Evolutionary conservation across 345 rosid genomes (phyloP), one percentile per base, ranked within the genome.

Genomic region (Boechera divaricarpa): DNA sequence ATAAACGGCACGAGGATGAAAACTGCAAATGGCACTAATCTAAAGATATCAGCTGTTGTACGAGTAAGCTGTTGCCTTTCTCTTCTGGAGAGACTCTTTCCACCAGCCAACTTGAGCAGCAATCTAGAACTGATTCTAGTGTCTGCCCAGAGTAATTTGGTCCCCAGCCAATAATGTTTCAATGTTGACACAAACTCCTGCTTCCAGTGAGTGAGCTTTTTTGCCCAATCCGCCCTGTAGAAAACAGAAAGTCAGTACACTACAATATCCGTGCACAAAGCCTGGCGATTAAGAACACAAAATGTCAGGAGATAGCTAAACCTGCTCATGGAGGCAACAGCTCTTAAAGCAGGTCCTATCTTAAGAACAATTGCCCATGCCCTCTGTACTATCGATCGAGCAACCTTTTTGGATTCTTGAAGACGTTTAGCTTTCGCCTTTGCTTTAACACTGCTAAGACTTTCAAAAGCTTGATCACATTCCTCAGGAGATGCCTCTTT

Each of bases 1-100:
- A 89, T 89, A 76, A 89, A 89, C 8, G 94, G 94, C 56, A 89
- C 91, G 0, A 89, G 76, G 26, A 89, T 85, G 81, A 89, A 89
- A 72, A 89, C 96, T 7, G 94, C 92, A 80, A 90, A 80, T 35
- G 98, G 98, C 59, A 87, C 96, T 59, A 92, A 81, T 80, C 96
- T 85, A 76, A 92, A 92, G 73, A 92, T 92, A 80, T 92, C 96
- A n/a, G 94, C 96, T 64, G 94, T 90, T 10, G 98, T 92, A 57
- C 88, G 83, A 56, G 98, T 92, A n/a, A 92, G 85, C 80, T 92
- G 98, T 75, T 92, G 96, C 73, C 91, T 87, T 83, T 92, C 94
- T 84, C 98, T 89, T 80, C 96, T 85, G 45, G 94, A 86, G 54
- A 89, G 85, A 81, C 91, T 86, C 83, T 87, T 87, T 61, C 94